Percentiles rank a stretch among this genome's conserved stretches.
These are phyloP conservation scores for Neopestalotiopsis sp. DNA, from an alignment of 2,329 filamentous ascomycete species.

Conservation along the genomic window DNA sequence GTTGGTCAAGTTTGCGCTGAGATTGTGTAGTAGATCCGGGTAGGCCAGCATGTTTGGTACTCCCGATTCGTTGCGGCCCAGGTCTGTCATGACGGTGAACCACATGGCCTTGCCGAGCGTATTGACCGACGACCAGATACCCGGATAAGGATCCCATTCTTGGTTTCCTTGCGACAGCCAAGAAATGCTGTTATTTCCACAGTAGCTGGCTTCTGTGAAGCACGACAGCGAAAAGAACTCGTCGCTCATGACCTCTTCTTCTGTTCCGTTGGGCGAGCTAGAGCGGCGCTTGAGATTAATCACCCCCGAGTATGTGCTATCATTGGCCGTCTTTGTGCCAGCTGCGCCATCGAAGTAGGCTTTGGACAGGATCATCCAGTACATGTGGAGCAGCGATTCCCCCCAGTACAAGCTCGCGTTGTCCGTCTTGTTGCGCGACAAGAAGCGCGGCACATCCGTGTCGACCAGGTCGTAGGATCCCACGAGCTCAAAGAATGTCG, in stretches of 20 bases:
- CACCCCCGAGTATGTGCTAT: not conserved
- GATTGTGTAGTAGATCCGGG: constrained; percentile 23
- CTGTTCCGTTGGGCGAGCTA: constrained; percentile 10
- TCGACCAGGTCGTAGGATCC: constrained; percentile 23
- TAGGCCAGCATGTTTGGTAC: constrained; percentile 26
- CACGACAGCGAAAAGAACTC: constrained; percentile 24
- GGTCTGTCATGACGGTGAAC: constrained; percentile 25
- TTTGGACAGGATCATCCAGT: constrained; percentile 17
- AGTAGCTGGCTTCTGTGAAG: constrained; percentile 18
- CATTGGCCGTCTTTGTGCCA: not conserved
- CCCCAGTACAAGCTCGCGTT: constrained; percentile 25
- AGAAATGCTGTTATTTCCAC: constrained; percentile 18
- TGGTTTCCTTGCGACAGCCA: constrained; percentile 8
- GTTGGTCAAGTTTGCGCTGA: constrained; percentile 25
- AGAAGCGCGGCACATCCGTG: constrained; percentile 18
- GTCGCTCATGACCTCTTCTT: constrained; percentile 21
- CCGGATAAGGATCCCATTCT: constrained; percentile 16
- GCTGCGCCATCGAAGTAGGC: constrained; percentile 19
- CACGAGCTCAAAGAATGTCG: constrained; percentile 20
- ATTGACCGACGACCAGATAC: constrained; percentile 21
- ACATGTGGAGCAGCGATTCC: constrained; percentile 20
- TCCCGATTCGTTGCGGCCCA: constrained; percentile 21
- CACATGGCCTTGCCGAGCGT: constrained; percentile 25
- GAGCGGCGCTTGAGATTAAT: not conserved
- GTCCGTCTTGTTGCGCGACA: constrained; percentile 18